A percentile compares a stretch with the other conserved stretches of the same genome.
phyloP scores from a whole-genome alignment of 2,329 filamentous ascomycete species.

The Ophidiomyces ophidiicola region DNA sequence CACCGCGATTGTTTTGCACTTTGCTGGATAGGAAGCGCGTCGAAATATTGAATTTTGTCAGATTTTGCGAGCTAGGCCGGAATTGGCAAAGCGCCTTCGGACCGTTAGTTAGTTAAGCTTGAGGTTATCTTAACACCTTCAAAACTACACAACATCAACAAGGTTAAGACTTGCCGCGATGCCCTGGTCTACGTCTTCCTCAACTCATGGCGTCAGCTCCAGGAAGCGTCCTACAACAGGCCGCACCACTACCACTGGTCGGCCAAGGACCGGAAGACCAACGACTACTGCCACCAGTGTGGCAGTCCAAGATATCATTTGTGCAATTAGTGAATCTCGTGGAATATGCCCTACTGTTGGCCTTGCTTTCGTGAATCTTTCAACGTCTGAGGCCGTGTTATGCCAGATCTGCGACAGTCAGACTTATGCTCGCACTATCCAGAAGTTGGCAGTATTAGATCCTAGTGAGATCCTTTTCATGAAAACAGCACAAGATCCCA shows the following conservation, averaged over 20 bases:
- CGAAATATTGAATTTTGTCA: not conserved
- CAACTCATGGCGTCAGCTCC: not conserved
- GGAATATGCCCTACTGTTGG: constrained; percentile 75
- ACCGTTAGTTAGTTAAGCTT: constrained; percentile 9
- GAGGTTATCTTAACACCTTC: constrained; percentile 9
- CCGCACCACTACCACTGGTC: constrained; percentile 26
- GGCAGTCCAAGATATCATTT: constrained; percentile 62
- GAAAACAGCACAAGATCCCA: constrained; percentile 54
- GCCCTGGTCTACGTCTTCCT: constrained; percentile 2
- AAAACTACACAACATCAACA: too few relatives aligned
- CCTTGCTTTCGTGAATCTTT: constrained; percentile 74
- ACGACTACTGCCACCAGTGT: constrained; percentile 46
- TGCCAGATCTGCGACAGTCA: constrained; percentile 90
- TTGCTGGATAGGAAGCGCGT: not conserved
- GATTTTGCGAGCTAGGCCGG: not conserved
- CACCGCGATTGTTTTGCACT: not conserved
- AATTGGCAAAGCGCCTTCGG: not conserved
- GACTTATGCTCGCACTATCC: constrained; percentile 75
- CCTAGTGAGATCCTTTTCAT: constrained; percentile 72
- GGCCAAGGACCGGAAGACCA: constrained; percentile 40
- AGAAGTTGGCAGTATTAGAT: constrained; percentile 70
- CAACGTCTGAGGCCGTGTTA: constrained; percentile 69
- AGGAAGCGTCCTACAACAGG: constrained; percentile 16
- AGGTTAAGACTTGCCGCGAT: constrained; percentile 1
- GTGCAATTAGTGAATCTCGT: constrained; percentile 77